Base-by-base conservation (phyloP, 768 basidiomycete genomes). In the Daedaleopsis sinensis region DNA sequence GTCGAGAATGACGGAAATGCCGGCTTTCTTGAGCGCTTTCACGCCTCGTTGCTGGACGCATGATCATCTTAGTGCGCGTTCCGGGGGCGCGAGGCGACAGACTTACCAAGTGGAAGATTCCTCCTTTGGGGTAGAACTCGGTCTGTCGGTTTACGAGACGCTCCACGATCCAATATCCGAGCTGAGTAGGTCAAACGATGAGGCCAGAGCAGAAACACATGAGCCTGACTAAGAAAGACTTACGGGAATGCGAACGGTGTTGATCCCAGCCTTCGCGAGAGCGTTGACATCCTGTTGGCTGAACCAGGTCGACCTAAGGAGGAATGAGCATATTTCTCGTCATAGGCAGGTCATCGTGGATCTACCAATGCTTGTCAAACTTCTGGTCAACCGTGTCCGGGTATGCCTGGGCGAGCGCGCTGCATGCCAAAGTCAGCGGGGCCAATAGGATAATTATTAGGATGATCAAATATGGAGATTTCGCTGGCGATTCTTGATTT, bases 91-190 rank as follows among this genome's bases (percentile, higher is more conserved):
- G 58, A 32, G 48, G 13, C 18, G 24, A 47, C 36, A 24, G 3
- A 69, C 82, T 53, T 62, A 90, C 91, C 38, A 93, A 79, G 52
- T 86, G 82, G 3, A 67, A 57, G 37, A 93, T 79, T 32, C 91
- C 91, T 19, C 91, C 91, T 38, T 83, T 80, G 15, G 90, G 87
- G 69, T 81, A 93, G 49, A 78, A 81, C 69, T 93, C 91, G 1
- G 74, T 77, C 1, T 67, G 65, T 5, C 86, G 80, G 69, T 92
- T 69, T 0, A 93, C 91, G 9, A 93, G 76, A 3, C 78, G 79
- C 69, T 93, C 91, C 9, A 93, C 76, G 50, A 93, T 86, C 91
- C 91, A 93, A 70, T 88, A 93, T 0, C 91, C 91, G 43, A 93
- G 82, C 90, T 91, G 43, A 4, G 43, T 1, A 18, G 24, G 11